Evolutionary conservation across 306 rosid species (phyloP).

Genomic region (Begonia fuchsioides): DNA sequence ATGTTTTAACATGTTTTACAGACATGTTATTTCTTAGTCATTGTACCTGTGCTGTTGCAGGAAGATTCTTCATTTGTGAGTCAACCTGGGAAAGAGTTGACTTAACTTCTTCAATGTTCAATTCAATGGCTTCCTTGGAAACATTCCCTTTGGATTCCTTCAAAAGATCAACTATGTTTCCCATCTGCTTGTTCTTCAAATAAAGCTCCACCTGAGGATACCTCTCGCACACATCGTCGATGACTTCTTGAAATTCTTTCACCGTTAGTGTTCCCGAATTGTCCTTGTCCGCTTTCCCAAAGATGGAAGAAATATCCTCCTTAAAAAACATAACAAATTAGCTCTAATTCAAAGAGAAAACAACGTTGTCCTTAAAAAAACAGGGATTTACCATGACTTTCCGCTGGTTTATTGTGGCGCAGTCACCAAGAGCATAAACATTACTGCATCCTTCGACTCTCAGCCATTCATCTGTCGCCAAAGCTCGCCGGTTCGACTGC

Average conservation of each 20-base stretch:
- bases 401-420: conserved; percentile 95
- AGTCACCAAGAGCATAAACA: conserved; percentile 88
- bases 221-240: conserved; percentile 69
- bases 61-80: conserved; percentile 85
- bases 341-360: not conserved
- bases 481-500: conserved; percentile 81
- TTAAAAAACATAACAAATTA: conserved; percentile 6
- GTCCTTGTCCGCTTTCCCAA: conserved; percentile 65
- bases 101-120: conserved; percentile 65
- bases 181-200: conserved; percentile 66
- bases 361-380: not conserved
- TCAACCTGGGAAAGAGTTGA: conserved; percentile 80
- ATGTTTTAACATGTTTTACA: too few species aligned
- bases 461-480: conserved; percentile 98
- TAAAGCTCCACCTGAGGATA: conserved; percentile 89
- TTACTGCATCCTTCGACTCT: conserved; percentile 78
- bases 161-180: conserved; percentile 47
- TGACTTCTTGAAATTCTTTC: conserved; percentile 51
- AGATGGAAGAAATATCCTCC: conserved; percentile 78
- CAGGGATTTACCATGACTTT: conserved; percentile 59
- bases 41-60: conserved; percentile 92
- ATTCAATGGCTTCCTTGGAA: conserved; percentile 37
- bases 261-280: conserved; percentile 75
- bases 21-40: not conserved
- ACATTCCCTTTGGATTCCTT: conserved; percentile 46